Evolutionary conservation across 164 flowering plant genomes (phyloP).

Genomic region (Magnolia sinica): DNA sequence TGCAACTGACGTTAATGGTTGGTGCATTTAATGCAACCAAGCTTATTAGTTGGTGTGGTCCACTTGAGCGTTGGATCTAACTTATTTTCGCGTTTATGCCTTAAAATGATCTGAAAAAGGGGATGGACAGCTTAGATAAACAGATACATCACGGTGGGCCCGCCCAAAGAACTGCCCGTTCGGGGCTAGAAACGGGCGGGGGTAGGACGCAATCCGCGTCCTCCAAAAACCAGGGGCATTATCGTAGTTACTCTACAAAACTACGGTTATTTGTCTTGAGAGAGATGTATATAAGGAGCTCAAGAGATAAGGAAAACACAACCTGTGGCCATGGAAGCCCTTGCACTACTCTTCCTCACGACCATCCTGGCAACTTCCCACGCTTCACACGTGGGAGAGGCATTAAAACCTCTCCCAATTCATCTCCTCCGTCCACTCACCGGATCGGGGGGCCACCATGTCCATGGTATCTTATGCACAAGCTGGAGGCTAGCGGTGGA

Average conservation of each 20-base stretch:
- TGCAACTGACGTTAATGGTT: too few relatives aligned
- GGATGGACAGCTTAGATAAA: too few relatives aligned
- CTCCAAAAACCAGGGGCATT: not conserved
- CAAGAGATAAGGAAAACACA: not conserved
- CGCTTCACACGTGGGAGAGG: not conserved
- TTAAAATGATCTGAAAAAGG: too few relatives aligned
- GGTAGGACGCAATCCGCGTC: too few relatives aligned
- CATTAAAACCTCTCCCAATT: constrained; percentile 2
- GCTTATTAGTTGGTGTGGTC: too few relatives aligned
- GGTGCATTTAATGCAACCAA: too few relatives aligned
- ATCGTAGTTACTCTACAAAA: not conserved
- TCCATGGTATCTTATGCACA: constrained; percentile 20
- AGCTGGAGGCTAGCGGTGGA: constrained; percentile 52
- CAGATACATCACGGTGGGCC: too few relatives aligned
- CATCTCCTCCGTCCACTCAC: constrained; percentile 25
- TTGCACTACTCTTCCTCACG: not conserved
- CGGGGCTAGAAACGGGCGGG: too few relatives aligned
- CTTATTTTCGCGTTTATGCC: too few relatives aligned
- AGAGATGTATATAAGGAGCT: not conserved
- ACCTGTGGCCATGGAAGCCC: not conserved
- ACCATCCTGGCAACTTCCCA: not conserved
- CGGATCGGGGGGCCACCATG: constrained; percentile 14
- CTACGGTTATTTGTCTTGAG: too few relatives aligned
- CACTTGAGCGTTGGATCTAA: too few relatives aligned
- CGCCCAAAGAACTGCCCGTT: too few relatives aligned